These are phyloP conservation scores for Rutstroemia sp. DNA, from an alignment of 2,329 filamentous ascomycete genomes.

Conservation along the genomic window DNA sequence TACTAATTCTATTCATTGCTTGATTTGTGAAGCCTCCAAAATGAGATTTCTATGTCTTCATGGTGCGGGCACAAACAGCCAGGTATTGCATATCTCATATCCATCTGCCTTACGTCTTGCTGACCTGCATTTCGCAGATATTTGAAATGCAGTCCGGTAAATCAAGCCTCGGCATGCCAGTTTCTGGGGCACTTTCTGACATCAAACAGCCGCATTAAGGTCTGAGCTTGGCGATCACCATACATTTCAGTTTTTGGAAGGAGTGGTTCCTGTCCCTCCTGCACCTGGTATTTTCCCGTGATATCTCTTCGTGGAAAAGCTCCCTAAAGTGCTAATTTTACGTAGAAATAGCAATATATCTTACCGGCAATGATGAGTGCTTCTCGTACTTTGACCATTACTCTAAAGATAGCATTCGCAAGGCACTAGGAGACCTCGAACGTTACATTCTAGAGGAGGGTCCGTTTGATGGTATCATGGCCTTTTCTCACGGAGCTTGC, in stretches of 20 bases:
- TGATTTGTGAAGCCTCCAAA: neutral
- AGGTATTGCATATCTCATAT: too few species aligned
- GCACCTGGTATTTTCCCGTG: neutral
- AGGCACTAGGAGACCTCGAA: neutral
- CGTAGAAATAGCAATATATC: neutral
- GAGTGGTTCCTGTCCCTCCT: neutral
- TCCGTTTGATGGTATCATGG: neutral
- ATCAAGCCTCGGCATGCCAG: neutral
- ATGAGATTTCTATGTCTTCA: slow-evolving; percentile 2
- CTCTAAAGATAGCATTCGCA: neutral
- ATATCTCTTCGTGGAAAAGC: too few species aligned
- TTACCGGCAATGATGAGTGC: neutral
- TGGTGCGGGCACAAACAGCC: neutral
- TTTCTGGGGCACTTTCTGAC: neutral
- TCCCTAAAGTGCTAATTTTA: too few species aligned
- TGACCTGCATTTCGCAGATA: too few species aligned
- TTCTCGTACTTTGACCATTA: neutral
- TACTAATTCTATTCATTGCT: neutral
- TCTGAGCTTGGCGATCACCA: neutral
- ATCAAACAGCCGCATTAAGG: neutral
- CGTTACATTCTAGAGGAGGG: neutral
- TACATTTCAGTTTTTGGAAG: neutral
- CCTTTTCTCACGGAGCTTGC: neutral
- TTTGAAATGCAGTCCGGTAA: neutral
- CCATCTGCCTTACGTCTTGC: too few species aligned